Evolutionary conservation across 73 alveolate species (phyloP).

Genomic region (Blepharisma stoltei): DNA sequence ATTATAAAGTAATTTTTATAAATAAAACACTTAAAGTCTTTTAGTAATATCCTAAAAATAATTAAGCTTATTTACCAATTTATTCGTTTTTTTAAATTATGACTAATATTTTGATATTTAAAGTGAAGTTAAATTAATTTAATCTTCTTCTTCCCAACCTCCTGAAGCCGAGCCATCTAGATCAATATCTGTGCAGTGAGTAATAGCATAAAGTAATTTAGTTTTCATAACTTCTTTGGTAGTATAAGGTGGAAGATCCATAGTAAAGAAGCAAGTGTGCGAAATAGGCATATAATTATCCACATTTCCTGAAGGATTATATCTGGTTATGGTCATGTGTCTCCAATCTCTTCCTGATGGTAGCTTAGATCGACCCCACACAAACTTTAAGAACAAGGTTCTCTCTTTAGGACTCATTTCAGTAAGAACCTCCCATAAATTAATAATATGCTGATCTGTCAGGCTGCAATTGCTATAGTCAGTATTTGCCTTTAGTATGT

Average conservation of each 20-base stretch:
- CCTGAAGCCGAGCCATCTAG: slow-evolving; percentile 40
- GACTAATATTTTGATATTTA: background rate
- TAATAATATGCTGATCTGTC: slow-evolving; percentile 54
- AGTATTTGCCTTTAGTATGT: slow-evolving; percentile 75
- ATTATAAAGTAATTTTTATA: no score
- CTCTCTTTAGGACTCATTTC: slow-evolving; percentile 70
- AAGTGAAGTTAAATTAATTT: background rate
- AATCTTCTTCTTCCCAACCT: slow-evolving; percentile 9
- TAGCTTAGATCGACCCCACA: slow-evolving; percentile 89
- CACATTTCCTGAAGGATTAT: slow-evolving; percentile 38
- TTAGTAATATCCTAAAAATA: no score
- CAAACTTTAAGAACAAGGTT: slow-evolving; percentile 74
- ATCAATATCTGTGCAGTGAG: slow-evolving; percentile 79
- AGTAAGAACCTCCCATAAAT: slow-evolving; percentile 79
- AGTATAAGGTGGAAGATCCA: slow-evolving; percentile 75
- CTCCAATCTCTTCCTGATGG: slow-evolving; percentile 61
- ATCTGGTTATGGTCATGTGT: slow-evolving; percentile 34
- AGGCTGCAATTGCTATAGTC: slow-evolving; percentile 56
- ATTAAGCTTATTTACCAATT: no score
- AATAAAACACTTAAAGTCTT: no score
- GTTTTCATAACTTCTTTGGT: slow-evolving; percentile 66
- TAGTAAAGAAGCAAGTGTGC: slow-evolving; percentile 80
- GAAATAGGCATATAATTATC: slow-evolving; percentile 68
- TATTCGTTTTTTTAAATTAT: no score
- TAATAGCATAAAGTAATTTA: slow-evolving; percentile 72